Conservation (phyloP, 306 rosid genomes). For the Cucurbita maxima region DNA sequence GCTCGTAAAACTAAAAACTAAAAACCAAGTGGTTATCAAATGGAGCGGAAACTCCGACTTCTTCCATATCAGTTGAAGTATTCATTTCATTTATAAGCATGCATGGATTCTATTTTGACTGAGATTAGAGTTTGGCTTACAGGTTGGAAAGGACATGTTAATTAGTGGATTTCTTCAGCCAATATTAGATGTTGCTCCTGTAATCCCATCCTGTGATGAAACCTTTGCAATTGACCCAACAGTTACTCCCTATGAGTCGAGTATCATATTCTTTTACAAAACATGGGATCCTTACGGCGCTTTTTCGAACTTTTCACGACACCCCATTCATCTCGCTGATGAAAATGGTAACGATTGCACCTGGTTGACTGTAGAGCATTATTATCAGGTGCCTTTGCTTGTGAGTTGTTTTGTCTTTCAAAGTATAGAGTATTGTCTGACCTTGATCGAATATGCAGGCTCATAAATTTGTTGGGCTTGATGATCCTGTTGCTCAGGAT, state of each 20-base stretch:
- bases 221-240: conserved; percentile 76
- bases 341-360: conserved; percentile 50
- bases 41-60: too few species aligned
- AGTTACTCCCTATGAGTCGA: conserved; percentile 61
- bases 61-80: too few species aligned
- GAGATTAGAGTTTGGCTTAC: conserved; percentile 9
- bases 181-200: conserved; percentile 57
- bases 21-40: too few species aligned
- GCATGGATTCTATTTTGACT: background rate
- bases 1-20: too few species aligned
- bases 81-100: background rate
- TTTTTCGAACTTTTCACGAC: conserved; percentile 88
- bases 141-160: conserved; percentile 98
- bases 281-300: conserved; percentile 90
- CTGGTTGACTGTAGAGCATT: conserved; percentile 87
- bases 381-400: conserved; percentile 64
- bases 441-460: conserved; percentile 30
- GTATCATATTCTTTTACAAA: conserved; percentile 73
- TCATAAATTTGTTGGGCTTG: conserved; percentile 53
- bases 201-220: conserved; percentile 74
- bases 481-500: conserved; percentile 46
- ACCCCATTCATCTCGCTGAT: conserved; percentile 56
- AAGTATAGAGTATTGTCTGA: background rate
- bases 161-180: conserved; percentile 86
- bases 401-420: background rate